A percentile compares a stretch with the other conserved stretches of the same genome.
Evolutionary conservation across 805 yeast genomes (phyloP).

Genomic region (Pichia deserticola): DNA sequence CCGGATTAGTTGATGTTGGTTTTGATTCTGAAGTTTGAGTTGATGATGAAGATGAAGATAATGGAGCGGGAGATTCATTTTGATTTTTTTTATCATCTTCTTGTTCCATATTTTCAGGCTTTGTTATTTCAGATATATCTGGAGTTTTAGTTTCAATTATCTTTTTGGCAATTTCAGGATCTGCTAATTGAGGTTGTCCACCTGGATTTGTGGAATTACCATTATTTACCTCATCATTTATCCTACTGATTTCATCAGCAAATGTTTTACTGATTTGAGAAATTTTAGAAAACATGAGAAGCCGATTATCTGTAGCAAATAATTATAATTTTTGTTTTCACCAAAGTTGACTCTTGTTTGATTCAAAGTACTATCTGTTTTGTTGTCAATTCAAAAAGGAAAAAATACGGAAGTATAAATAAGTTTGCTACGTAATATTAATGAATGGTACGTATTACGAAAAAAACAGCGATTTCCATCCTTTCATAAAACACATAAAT

Average conservation of each 20-base stretch:
- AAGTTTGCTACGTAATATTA: no score
- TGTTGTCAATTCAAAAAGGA: no score
- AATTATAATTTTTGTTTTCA: no score
- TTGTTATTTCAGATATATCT: constrained; percentile 35
- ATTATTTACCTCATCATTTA: constrained; percentile 26
- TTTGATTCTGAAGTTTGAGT: neutral
- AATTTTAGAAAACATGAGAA: constrained; percentile 44
- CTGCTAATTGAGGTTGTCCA: constrained; percentile 16
- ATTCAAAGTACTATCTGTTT: no score
- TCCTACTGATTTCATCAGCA: constrained; percentile 46
- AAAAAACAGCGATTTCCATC: no score
- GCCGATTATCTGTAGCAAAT: no score
- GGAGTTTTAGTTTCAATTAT: constrained; percentile 41
- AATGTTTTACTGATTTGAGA: constrained; percentile 58
- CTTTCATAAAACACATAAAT: no score
- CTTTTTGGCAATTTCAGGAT: constrained; percentile 23
- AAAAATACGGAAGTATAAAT: no score
- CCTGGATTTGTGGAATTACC: constrained; percentile 9
- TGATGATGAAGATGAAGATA: neutral
- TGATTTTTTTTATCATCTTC: constrained; percentile 15
- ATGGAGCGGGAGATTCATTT: no score
- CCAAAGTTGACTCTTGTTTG: no score
- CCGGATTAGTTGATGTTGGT: neutral
- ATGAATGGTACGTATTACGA: no score
- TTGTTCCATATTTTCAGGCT: constrained; percentile 28